A percentile compares a stretch with the other conserved stretches of the same genome.
Conservation (phyloP, 495 filamentous ascomycete genomes). For the Massariosphaeria phaeospora region DNA sequence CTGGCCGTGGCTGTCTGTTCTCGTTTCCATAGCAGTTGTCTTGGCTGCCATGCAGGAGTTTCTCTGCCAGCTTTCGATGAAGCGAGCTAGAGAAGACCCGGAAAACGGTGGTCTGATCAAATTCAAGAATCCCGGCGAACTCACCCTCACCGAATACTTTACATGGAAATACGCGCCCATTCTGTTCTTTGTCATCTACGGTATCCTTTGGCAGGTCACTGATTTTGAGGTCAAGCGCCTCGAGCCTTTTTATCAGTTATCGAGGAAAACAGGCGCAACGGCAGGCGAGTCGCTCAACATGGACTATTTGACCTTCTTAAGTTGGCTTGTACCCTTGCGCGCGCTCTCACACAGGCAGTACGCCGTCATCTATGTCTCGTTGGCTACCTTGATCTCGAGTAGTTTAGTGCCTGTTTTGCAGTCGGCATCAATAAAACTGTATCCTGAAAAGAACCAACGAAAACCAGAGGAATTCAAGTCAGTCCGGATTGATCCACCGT, state of each 20-base stretch:
- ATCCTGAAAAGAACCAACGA: constrained; percentile 38
- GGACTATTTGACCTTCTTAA: constrained; percentile 64
- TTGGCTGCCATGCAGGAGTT: constrained; percentile 56
- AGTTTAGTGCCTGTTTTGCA: constrained; percentile 59
- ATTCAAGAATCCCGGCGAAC: constrained; percentile 51
- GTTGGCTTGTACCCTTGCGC: constrained; percentile 56
- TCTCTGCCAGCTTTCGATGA: constrained; percentile 53
- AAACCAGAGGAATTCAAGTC: constrained; percentile 33
- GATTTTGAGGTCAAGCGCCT: constrained; percentile 71
- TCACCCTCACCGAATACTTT: constrained; percentile 55
- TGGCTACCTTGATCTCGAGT: constrained; percentile 59
- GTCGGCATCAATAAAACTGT: constrained; percentile 53
- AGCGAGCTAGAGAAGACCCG: constrained; percentile 24
- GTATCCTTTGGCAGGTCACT: constrained; percentile 68
- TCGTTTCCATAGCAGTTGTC: constrained; percentile 54
- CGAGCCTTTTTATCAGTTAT: constrained; percentile 71
- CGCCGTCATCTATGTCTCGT: constrained; percentile 58
- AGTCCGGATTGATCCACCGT: constrained; percentile 53
- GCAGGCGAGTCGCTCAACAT: constrained; percentile 66
- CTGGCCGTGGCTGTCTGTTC: constrained; percentile 54
- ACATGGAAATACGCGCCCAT: constrained; percentile 69
- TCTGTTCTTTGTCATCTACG: constrained; percentile 62
- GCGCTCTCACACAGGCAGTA: constrained; percentile 58
- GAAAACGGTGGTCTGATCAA: constrained; percentile 38
- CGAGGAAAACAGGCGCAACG: constrained; percentile 55